phyloP scores from a whole-genome alignment of 1,284 basidiomycete genomes.

The Gomphus sp. region DNA sequence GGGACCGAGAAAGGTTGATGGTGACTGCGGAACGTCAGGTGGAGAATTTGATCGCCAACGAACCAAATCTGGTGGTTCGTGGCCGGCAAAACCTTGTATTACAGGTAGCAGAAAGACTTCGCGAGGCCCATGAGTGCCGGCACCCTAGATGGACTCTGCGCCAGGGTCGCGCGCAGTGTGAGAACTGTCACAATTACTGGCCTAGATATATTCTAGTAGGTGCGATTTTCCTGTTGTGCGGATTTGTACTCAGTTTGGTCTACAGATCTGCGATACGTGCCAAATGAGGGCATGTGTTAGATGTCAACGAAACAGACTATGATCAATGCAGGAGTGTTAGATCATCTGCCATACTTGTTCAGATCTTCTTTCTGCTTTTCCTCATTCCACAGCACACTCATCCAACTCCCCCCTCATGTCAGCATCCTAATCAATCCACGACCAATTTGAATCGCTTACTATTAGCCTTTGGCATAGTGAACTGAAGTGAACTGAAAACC shows the following conservation, averaged over 20 bases:
- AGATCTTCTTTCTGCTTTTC: no score
- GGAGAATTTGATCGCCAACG: slow-evolving; percentile 25
- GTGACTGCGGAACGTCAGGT: slow-evolving; percentile 25
- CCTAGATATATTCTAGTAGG: slow-evolving; percentile 28
- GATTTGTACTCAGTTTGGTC: not conserved
- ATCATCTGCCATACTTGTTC: no score
- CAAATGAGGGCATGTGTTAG: slow-evolving; percentile 6
- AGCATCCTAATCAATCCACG: no score
- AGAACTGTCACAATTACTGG: slow-evolving; percentile 28
- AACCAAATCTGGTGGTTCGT: slow-evolving; percentile 4
- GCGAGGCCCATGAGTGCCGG: slow-evolving; percentile 36
- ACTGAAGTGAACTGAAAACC: no score
- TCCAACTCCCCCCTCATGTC: no score
- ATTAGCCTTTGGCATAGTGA: no score
- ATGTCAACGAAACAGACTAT: slow-evolving; percentile 6
- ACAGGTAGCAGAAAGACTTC: slow-evolving; percentile 26
- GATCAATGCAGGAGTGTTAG: not conserved
- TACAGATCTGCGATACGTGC: not conserved
- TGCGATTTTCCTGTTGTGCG: not conserved
- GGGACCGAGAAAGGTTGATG: slow-evolving; percentile 39
- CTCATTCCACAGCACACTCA: no score
- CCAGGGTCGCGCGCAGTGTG: slow-evolving; percentile 30
- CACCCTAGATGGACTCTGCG: slow-evolving; percentile 29
- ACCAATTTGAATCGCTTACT: no score
- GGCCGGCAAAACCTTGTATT: slow-evolving; percentile 21